These are phyloP conservation scores for Nitzschia sp. DNA, from an alignment of 108 stramenopile species.

Conservation along the genomic window DNA sequence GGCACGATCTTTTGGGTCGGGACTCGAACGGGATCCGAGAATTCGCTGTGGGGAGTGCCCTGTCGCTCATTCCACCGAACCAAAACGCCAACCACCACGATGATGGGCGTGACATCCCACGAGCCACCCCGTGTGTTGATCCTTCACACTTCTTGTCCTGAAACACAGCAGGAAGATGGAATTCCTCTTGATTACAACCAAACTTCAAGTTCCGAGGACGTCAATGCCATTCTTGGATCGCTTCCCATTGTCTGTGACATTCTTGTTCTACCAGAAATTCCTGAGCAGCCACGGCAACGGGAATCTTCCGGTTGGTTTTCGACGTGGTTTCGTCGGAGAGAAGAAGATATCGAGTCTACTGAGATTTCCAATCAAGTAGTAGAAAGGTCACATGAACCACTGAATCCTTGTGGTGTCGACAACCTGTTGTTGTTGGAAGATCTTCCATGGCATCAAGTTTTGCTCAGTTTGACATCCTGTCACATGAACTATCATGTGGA, in stretches of 20 bases:
- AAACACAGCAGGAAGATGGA: background rate
- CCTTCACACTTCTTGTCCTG: slow-evolving; percentile 13
- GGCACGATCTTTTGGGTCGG: too few relatives aligned
- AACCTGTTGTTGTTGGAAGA: slow-evolving; percentile 27
- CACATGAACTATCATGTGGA: background rate
- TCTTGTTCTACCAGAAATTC: slow-evolving; percentile 29
- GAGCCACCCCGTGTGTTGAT: background rate
- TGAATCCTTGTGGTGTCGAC: slow-evolving; percentile 30
- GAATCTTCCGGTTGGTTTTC: background rate
- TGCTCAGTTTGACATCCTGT: slow-evolving; percentile 38
- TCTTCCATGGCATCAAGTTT: slow-evolving; percentile 10
- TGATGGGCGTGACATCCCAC: background rate
- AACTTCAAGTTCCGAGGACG: background rate
- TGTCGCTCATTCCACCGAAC: too few relatives aligned
- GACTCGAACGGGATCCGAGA: too few relatives aligned
- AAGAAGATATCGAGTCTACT: background rate
- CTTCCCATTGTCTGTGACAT: slow-evolving; percentile 32
- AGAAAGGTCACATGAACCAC: background rate
- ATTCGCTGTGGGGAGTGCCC: too few relatives aligned
- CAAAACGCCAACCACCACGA: too few relatives aligned
- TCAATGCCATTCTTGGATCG: background rate
- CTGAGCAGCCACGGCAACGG: background rate
- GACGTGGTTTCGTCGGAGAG: background rate
- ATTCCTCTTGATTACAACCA: background rate
- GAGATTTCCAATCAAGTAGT: background rate